Conservation (phyloP, 2,329 filamentous ascomycete species). For the Phyllosticta citriasiana region DNA sequence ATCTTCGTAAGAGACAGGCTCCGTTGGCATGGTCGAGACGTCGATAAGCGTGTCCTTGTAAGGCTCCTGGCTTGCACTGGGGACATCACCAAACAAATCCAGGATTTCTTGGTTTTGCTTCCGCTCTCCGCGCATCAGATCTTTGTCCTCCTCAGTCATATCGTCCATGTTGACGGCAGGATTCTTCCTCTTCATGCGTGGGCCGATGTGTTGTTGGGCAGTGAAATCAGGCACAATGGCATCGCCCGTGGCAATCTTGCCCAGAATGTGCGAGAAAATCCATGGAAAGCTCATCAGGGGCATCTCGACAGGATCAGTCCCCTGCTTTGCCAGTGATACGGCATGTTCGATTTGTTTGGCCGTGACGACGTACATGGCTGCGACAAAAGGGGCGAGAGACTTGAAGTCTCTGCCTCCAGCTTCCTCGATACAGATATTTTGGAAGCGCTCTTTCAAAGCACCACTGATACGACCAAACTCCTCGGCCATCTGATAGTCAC, state of each 20-base stretch:
- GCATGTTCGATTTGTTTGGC: constrained; percentile 57
- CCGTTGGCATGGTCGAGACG: background rate
- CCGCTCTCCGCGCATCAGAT: background rate
- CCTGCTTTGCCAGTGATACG: constrained; percentile 39
- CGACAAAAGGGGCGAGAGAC: constrained; percentile 60
- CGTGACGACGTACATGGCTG: constrained; percentile 82
- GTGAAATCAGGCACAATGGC: background rate
- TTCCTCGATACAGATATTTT: constrained; percentile 53
- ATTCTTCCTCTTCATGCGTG: background rate
- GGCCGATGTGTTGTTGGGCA: background rate
- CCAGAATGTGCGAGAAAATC: constrained; percentile 68
- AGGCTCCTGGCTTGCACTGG: background rate
- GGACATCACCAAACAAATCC: background rate
- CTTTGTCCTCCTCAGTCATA: background rate
- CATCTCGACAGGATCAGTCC: constrained; percentile 50
- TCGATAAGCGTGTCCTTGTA: background rate
- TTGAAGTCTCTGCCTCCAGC: constrained; percentile 49
- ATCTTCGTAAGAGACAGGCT: background rate
- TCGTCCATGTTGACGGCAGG: background rate
- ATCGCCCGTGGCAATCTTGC: constrained; percentile 48
- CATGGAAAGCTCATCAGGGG: constrained; percentile 91
- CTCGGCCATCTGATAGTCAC: constrained; percentile 81
- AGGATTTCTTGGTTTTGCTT: background rate
- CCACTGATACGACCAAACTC: constrained; percentile 61
- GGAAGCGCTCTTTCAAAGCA: constrained; percentile 59